Evolutionary conservation across 2,329 filamentous ascomycete species (phyloP).

Genomic region (Cadophora gregata): DNA sequence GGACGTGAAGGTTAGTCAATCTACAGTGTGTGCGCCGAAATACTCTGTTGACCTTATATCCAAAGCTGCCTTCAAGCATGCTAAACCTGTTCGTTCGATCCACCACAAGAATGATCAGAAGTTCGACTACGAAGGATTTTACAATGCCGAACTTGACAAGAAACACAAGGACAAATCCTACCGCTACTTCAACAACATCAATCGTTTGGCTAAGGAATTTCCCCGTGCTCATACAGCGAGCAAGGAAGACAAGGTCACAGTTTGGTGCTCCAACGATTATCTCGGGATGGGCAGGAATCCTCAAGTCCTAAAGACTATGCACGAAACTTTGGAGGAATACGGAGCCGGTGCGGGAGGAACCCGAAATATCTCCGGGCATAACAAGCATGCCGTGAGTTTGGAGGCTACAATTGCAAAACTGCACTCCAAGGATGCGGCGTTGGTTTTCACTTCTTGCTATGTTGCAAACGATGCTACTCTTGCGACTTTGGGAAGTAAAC

Average conservation of each 20-base stretch:
- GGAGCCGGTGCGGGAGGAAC: slow-evolving; percentile 95
- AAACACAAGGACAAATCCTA: slow-evolving; percentile 99
- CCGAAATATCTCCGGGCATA: slow-evolving; percentile 97
- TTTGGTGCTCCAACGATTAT: slow-evolving; percentile 99
- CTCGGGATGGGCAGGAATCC: slow-evolving; percentile 95
- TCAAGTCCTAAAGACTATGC: slow-evolving; percentile 88
- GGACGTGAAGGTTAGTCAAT: slow-evolving; percentile 56
- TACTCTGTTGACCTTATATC: slow-evolving; percentile 31
- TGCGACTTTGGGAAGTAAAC: slow-evolving; percentile 93
- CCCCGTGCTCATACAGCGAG: slow-evolving; percentile 90
- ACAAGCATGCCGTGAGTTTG: slow-evolving; percentile 86
- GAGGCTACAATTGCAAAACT: slow-evolving; percentile 84
- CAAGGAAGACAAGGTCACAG: slow-evolving; percentile 85
- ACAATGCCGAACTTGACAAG: slow-evolving; percentile 87
- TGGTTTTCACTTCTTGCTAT: slow-evolving; percentile 98
- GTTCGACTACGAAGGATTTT: slow-evolving; percentile 93
- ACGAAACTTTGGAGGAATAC: slow-evolving; percentile 92
- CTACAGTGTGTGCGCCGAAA: slow-evolving; percentile 1
- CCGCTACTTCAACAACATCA: slow-evolving; percentile 99
- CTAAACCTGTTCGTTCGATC: slow-evolving; percentile 31
- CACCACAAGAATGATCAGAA: slow-evolving; percentile 53
- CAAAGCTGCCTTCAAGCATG: slow-evolving; percentile 38
- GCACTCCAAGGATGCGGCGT: slow-evolving; percentile 87
- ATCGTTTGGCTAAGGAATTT: slow-evolving; percentile 94
- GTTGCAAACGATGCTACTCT: slow-evolving; percentile 98